These are phyloP conservation scores for Leersia perrieri DNA, from an alignment of 176 grass and related monocot species.

Conservation along the genomic window DNA sequence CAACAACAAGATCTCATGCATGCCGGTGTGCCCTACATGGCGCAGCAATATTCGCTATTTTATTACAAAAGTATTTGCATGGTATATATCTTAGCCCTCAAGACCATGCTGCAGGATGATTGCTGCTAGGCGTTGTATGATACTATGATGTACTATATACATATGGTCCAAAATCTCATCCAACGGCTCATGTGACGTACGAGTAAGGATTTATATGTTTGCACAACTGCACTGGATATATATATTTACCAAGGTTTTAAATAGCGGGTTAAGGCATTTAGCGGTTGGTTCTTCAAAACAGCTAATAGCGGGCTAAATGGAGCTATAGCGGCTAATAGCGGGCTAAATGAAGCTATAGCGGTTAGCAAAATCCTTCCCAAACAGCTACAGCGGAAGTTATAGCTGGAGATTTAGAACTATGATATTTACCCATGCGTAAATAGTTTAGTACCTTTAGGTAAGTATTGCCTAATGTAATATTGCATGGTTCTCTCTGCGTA, in stretches of 20 bases:
- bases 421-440: background rate
- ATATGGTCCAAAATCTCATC: background rate
- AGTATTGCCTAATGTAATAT: background rate
- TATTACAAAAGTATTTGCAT: background rate
- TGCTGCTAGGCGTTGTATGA: background rate
- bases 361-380: no score
- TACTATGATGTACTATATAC: background rate
- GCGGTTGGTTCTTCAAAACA: no score
- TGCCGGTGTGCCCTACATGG: constrained; percentile 19
- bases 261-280: no score
- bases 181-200: background rate
- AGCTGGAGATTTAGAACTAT: no score
- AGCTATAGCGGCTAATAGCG: no score
- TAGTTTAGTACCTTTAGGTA: background rate
- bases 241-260: no score
- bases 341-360: no score
- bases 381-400: no score
- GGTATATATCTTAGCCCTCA: no score
- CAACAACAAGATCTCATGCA: constrained; percentile 29
- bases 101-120: background rate
- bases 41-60: background rate
- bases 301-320: no score
- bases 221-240: background rate
- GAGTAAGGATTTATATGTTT: background rate
- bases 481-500: background rate